Conservation (phyloP, 192 early-diverging fungal species). For the Chytriomyces confervae region DNA sequence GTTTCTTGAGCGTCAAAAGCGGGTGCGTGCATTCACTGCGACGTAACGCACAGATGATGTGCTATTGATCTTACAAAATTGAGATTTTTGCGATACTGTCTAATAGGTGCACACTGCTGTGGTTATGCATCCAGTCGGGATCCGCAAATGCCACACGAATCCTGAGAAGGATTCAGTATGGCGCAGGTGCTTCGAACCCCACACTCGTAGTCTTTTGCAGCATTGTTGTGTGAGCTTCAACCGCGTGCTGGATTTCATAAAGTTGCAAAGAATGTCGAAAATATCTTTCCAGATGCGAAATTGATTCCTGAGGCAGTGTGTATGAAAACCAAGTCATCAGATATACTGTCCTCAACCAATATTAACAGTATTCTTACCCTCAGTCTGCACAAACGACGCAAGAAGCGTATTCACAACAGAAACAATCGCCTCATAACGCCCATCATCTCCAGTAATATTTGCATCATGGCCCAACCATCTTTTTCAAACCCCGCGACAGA, state of each 20-base stretch:
- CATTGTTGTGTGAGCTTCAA: too few relatives aligned
- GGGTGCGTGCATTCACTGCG: conserved; percentile 11
- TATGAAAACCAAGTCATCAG: too few relatives aligned
- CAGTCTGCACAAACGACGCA: conserved; percentile 21
- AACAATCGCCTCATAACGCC: conserved; percentile 20
- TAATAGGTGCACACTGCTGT: conserved; percentile 26
- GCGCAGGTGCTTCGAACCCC: too few relatives aligned
- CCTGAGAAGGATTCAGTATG: conserved; percentile 24
- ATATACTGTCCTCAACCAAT: too few relatives aligned
- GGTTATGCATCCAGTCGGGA: conserved; percentile 38
- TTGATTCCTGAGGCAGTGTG: too few relatives aligned
- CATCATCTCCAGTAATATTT: conserved; percentile 34
- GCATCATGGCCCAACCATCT: conserved; percentile 43
- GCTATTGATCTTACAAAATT: not conserved
- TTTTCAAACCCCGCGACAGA: conserved; percentile 36
- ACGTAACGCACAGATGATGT: not conserved
- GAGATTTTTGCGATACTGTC: conserved; percentile 33
- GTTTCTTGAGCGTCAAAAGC: not conserved
- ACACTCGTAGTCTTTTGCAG: too few relatives aligned
- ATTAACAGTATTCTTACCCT: too few relatives aligned
- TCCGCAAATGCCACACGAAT: conserved; percentile 32
- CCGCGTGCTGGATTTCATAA: conserved; percentile 7
- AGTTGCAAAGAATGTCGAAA: not conserved
- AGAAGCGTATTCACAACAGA: conserved; percentile 30
- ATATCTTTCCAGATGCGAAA: too few relatives aligned